A percentile compares a stretch with the other conserved stretches of the same genome.
phyloP scores from a whole-genome alignment of 2,329 filamentous ascomycete genomes.

The Cladosporium sp. region DNA sequence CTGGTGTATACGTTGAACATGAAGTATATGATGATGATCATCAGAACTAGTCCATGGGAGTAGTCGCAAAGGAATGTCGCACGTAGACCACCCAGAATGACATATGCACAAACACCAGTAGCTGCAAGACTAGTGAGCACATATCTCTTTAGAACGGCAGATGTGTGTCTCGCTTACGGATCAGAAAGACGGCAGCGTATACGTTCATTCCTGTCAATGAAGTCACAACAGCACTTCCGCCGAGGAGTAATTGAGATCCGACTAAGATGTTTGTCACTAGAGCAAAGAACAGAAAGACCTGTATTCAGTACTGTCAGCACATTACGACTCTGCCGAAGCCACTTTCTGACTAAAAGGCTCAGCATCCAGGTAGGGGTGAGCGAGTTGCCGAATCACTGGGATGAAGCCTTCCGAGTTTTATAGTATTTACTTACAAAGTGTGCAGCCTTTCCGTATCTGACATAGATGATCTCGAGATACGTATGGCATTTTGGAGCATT shows the following conservation, averaged over 20 bases:
- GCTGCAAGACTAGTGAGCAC: conserved; percentile 14
- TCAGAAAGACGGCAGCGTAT: conserved; percentile 42
- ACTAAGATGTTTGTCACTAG: conserved; percentile 43
- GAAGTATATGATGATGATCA: conserved; percentile 44
- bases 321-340: too few relatives aligned
- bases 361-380: too few relatives aligned
- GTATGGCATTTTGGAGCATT: conserved; percentile 30
- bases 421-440: conserved; percentile 1
- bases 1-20: conserved; percentile 41
- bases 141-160: neutral
- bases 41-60: conserved; percentile 39
- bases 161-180: conserved; percentile 23
- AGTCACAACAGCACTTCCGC: conserved; percentile 43
- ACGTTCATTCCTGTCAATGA: conserved; percentile 43
- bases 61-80: conserved; percentile 41
- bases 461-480: conserved; percentile 37
- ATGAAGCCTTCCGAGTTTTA: too few relatives aligned
- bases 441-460: conserved; percentile 28
- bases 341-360: too few relatives aligned
- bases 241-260: conserved; percentile 41
- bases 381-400: too few relatives aligned
- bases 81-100: conserved; percentile 36
- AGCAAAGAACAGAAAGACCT: conserved; percentile 20
- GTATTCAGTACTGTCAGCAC: neutral
- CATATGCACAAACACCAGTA: conserved; percentile 35